Conservation (phyloP, 2,329 filamentous ascomycete species). For the Fusarium caatingaense region DNA sequence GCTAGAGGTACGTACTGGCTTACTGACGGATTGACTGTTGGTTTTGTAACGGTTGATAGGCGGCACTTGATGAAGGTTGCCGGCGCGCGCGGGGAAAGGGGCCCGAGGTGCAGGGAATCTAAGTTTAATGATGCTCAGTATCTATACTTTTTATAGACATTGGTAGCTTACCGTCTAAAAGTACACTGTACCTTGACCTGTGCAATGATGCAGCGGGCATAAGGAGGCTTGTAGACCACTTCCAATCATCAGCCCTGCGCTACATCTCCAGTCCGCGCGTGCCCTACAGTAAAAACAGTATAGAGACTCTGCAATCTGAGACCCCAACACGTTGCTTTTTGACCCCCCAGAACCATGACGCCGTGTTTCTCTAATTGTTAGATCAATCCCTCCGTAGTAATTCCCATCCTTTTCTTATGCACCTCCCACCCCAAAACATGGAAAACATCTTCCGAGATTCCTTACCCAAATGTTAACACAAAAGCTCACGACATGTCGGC, state of each 20-base stretch:
- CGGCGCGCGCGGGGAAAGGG: conserved; percentile 14
- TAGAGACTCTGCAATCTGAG: neutral
- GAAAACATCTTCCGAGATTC: conserved; percentile 20
- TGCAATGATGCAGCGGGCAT: conserved; percentile 15
- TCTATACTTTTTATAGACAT: neutral
- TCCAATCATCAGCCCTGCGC: conserved; percentile 24
- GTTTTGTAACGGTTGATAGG: conserved; percentile 1
- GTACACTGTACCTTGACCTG: neutral
- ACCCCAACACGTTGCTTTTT: neutral
- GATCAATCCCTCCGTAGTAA: neutral
- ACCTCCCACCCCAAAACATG: conserved; percentile 11
- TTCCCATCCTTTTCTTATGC: neutral
- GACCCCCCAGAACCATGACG: neutral
- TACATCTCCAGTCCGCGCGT: conserved; percentile 17
- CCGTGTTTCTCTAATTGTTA: neutral
- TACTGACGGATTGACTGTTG: neutral
- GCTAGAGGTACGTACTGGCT: neutral
- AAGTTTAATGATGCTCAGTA: neutral
- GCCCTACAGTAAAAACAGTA: neutral
- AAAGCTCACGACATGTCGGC: conserved; percentile 15
- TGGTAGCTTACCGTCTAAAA: rapidly evolving
- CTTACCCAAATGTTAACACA: conserved; percentile 15
- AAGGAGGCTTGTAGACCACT: conserved; percentile 11
- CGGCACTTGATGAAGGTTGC: conserved; percentile 16
- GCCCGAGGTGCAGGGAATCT: neutral